Evolutionary conservation across 2,329 filamentous ascomycete genomes (phyloP).

Genomic region (Chalara sp.): DNA sequence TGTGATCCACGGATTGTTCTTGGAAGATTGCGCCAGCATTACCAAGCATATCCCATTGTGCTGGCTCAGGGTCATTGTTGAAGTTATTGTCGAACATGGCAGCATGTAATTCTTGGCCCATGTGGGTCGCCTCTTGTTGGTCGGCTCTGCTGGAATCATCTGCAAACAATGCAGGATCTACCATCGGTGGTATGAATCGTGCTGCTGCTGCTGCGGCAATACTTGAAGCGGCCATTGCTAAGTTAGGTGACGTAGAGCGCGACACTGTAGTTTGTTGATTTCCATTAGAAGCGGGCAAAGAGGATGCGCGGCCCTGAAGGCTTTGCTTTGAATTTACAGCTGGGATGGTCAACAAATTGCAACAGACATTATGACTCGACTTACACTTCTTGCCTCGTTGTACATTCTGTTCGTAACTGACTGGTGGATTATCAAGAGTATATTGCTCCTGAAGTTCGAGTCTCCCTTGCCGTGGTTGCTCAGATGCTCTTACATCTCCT

Average conservation of each 20-base stretch:
- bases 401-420: conserved; percentile 38
- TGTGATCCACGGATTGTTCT: conserved; percentile 12
- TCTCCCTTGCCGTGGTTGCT: conserved; percentile 17
- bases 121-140: conserved; percentile 11
- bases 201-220: conserved; percentile 21
- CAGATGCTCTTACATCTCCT: conserved; percentile 30
- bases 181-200: conserved; percentile 25
- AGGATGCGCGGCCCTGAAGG: not conserved
- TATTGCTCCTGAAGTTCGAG: conserved; percentile 54
- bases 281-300: not conserved
- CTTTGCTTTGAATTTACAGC: not conserved
- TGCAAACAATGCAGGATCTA: conserved; percentile 27
- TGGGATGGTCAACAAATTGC: not conserved
- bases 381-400: conserved; percentile 33
- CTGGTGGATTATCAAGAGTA: conserved; percentile 48
- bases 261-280: conserved; percentile 5
- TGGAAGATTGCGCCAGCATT: conserved; percentile 14
- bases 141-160: conserved; percentile 13
- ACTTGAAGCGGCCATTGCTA: conserved; percentile 22
- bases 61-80: conserved; percentile 9
- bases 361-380: conserved; percentile 13
- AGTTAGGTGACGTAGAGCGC: conserved; percentile 20
- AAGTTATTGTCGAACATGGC: conserved; percentile 15
- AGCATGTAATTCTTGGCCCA: conserved; percentile 17
- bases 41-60: conserved; percentile 23